Base-by-base conservation (phyloP, 2,329 filamentous ascomycete species). In the Penicillium sp. region DNA sequence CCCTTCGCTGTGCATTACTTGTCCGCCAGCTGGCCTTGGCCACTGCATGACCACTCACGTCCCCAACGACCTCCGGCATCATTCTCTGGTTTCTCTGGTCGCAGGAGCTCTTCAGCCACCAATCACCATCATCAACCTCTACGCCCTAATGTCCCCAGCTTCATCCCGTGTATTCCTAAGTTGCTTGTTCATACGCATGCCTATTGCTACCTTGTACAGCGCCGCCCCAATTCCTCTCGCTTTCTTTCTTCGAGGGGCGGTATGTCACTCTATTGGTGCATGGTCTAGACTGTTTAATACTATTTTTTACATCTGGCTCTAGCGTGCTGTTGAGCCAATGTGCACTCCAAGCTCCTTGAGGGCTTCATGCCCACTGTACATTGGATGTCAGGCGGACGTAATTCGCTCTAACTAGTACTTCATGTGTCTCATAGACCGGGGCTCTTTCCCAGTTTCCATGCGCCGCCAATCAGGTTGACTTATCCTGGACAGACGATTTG, bases 211-310 rank as follows among this genome's bases (percentile, higher is more conserved):
- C 35, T 33, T 55, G 54, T 51, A 55, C 50, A 51, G 46, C 45
- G 41, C 41, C 43, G 38, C 36, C 34, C 39, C 37, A 25, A 15
- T n/a, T 29, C 18, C 20, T 23, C n/a, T 33, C 23, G 37, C 15
- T 41, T 39, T 36, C 26, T 32, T 47, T 32, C 36, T 39, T 39
- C 31, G 9, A n/a, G 32, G 39, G 44, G 33, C 36, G 41, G 43
- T 33, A 36, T 37, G 13, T 41, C 41, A 44, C 17, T 43, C 28
- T 34, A 39, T 32, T 37, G 39, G 47, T 49, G 43, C 48, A 46
- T 48, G 40, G 32, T 36, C 27, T 56, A 56, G 36, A 45, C 39
- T 54, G 49, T 56, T 54, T 56, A 56, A 56, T 56, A 54, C 31
- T 54, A 45, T 53, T 37, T 21, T 44, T 41, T 20, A 21, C 17